Conservation (phyloP, 1,139 yeast species). For the Chernovozyma aurita region DNA sequence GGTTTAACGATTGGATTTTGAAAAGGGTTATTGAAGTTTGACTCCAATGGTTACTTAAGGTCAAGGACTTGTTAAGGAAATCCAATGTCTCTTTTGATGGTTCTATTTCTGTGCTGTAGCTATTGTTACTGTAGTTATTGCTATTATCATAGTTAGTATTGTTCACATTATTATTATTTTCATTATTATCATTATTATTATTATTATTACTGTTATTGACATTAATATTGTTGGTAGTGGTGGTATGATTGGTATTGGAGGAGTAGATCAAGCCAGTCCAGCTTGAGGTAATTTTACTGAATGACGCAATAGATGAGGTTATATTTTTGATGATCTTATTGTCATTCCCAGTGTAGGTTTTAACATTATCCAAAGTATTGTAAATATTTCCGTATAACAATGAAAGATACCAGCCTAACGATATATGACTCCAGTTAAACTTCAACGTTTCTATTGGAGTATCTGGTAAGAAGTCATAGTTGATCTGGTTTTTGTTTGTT, state of each 20-base stretch:
- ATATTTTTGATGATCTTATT: constrained; percentile 31
- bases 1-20: constrained; percentile 40
- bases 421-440: constrained; percentile 57
- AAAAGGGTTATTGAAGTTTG: constrained; percentile 62
- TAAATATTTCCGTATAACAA: constrained; percentile 65
- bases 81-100: constrained; percentile 8
- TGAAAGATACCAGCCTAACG: constrained; percentile 76
- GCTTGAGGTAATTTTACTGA: constrained; percentile 39
- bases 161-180: too few relatives aligned
- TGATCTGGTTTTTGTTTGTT: constrained; percentile 20
- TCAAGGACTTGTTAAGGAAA: constrained; percentile 25
- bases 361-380: constrained; percentile 32
- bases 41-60: constrained; percentile 52
- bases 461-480: constrained; percentile 30
- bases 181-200: constrained; percentile 9
- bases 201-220: constrained; percentile 6
- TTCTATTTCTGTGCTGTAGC: too few relatives aligned
- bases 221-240: constrained; percentile 6
- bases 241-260: constrained; percentile 15
- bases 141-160: too few relatives aligned
- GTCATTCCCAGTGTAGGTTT: constrained; percentile 20
- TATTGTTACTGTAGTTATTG: too few relatives aligned
- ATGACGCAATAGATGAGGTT: constrained; percentile 38
- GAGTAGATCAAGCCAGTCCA: constrained; percentile 28
- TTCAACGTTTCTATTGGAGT: constrained; percentile 45